Percentiles rank a stretch among this genome's conserved stretches.
These are phyloP conservation scores for Malassezia caprae DNA, from an alignment of 1,284 basidiomycete species.

Conservation along the genomic window DNA sequence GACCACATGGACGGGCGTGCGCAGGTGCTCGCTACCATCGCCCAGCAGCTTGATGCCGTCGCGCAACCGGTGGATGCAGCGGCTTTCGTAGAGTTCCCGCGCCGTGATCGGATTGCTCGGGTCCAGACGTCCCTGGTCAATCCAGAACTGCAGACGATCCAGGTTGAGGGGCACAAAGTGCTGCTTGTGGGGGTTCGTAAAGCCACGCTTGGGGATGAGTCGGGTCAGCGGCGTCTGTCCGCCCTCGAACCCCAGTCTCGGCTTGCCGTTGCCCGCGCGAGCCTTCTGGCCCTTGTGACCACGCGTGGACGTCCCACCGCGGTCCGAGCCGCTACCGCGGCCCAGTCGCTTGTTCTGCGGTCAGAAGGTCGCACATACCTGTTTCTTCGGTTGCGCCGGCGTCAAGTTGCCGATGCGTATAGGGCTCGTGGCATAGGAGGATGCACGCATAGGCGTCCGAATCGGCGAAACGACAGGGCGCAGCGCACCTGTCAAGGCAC, in stretches of 20 bases:
- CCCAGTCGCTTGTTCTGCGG: constrained; percentile 77
- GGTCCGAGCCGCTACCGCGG: constrained; percentile 77
- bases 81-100: constrained; percentile 68
- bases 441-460: neutral
- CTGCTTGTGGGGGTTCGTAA: constrained; percentile 62
- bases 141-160: constrained; percentile 78
- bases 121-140: constrained; percentile 69
- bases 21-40: constrained; percentile 62
- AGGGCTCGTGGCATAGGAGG: neutral
- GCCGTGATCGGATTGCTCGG: constrained; percentile 79
- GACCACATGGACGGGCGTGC: constrained; percentile 66
- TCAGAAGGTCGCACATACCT: neutral
- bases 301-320: constrained; percentile 81
- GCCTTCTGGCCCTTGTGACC: constrained; percentile 95
- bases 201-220: constrained; percentile 84
- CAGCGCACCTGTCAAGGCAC: neutral
- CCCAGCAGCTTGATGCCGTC: constrained; percentile 86
- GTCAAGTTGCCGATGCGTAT: constrained; percentile 17
- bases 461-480: neutral
- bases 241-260: constrained; percentile 73
- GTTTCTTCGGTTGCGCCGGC: constrained; percentile 14
- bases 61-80: constrained; percentile 75
- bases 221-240: constrained; percentile 91
- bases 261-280: constrained; percentile 77
- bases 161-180: constrained; percentile 75